Evolutionary conservation across 176 grass and related monocot species (phyloP), one percentile per base, ranked within the genome.

Genomic region (Themeda triandra): DNA sequence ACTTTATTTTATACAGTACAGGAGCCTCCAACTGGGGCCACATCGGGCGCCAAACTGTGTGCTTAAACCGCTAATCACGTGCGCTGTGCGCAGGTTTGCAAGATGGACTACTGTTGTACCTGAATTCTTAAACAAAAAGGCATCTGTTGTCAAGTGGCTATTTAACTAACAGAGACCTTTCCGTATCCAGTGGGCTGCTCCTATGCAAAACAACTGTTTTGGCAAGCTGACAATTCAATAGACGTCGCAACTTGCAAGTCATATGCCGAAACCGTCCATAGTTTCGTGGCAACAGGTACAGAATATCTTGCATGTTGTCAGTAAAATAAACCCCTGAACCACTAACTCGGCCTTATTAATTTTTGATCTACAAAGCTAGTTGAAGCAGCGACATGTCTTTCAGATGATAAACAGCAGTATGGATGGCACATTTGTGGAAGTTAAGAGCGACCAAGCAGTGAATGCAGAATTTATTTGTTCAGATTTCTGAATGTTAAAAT

Each of bases 171-270:
- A n/a, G n/a, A 68, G 69, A 41, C 39, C 36, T 76, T 41, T 80
- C 82, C 41, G 7, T 39, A 85, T 85, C 67, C 83, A 2, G 77
- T 76, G 87, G 82, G 77, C 77, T 31, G 64, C 49, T 63, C 21
- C 18, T 10, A 48, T 59, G 76, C 46, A 5, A 89, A 85, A 76
- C 82, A 48, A 39, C 71, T 76, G 87, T 24, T 89, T 70, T 85
- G 29, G n/a, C 11, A 33, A 29, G 13, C 12, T 15, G 51, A 8
- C 42, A 77, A 44, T 41, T 41, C 69, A n/a, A n/a, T n/a, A 6
- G 14, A 59, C 24, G 71, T 70, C 33, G 19, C 73, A 48, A 49
- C n/a, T 49, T 79, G 54, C 24, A 24, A 64, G 13, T 4, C 58
- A 56, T n/a, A n/a, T 68, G 46, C 76, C 63, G 40, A 69, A 63